Base-by-base conservation (phyloP, 352 stramenopile genomes). In the Phytophthora sansomeana region DNA sequence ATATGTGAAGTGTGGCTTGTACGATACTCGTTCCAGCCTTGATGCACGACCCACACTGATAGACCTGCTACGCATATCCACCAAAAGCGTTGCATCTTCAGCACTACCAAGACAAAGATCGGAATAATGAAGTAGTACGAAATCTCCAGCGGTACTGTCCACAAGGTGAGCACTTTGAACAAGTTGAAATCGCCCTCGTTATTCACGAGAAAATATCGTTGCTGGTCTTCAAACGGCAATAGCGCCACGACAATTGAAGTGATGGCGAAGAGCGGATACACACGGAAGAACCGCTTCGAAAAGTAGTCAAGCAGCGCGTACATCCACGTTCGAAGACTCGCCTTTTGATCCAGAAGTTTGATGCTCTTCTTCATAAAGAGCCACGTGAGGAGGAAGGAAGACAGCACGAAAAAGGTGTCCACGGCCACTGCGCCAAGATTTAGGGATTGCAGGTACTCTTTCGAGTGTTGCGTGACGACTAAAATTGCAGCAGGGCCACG, bases 301-400 rank as follows among this genome's bases (percentile, higher is more conserved):
- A 67, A 67, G 47, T 66, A 66, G 30, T 66, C 58, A 29, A 19
- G 29, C 6, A 66, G 28, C 36, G 48, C 33, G n/a, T 54, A 67
- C 16, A 5, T 26, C 49, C 58, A 67, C 30, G 53, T 67, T 21
- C 58, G 58, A 21, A 52, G 48, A 11, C 24, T 48, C 16, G 39
- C 58, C 7, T 47, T 29, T 24, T 67, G 39, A 0, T 30, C 42
- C 1, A 61, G 7, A 6, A 67, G 41, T 16, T 61, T 60, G 42
- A 61, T 56, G 33, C 59, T 62, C 14, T 61, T 67, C 39, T 67
- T 67, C 59, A 67, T 67, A 32, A 67, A 67, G 17, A 61, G 36
- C 59, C 50, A 54, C 16, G 50, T 67, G 9, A 67, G 42, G 32
- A 67, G 42, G 16, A 61, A 67, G 32, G 59, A 67, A 2, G 59